Evolutionary conservation across 2,329 filamentous ascomycete species (phyloP), one percentile per base, ranked within the genome.

Genomic region (Colletotrichum somersetense): DNA sequence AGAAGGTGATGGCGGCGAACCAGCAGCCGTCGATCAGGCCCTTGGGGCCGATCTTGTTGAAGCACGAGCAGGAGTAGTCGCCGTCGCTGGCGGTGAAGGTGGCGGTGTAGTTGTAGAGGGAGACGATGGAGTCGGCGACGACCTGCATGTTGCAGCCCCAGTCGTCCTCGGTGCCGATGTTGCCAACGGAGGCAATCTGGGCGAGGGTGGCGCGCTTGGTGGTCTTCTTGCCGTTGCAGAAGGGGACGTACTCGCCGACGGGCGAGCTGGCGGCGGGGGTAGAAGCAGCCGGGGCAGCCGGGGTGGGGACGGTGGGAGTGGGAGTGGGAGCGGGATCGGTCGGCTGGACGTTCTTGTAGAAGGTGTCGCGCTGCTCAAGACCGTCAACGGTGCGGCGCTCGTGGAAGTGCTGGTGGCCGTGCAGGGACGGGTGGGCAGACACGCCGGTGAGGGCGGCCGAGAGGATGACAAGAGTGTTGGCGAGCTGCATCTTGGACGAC

Each of bases 121-220:
- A 61, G 72, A 79, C 79, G 61, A 83, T 77, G 59, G 74, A 73
- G 69, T 75, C 76, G 74, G 80, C 75, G 71, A 88, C 77, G 42
- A 81, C 73, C 84, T 86, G 84, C 62, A 88, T 79, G 84, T 89
- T 89, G 85, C 86, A 87, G 77, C 86, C 86, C 78, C 83, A 88
- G 71, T 79, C n/a, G 66, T 73, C 76, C 11, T 71, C 2, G 62
- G 77, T 76, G 69, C 87, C 87, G 18, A 78, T 78, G 82, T 89
- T 88, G 75, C 87, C 87, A 5, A 75, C 76, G 79, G 85, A 85
- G 67, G 80, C 79, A 74, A 88, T 86, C 74, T 88, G 77, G 67
- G 79, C 81, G 50, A 75, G 20, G 67, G 85, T 85, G 75, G 87
- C 82, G 75, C 86, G 83, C 84, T 88, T 87, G 72, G 68, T 71